A percentile compares a stretch with the other conserved stretches of the same genome.
These are phyloP conservation scores for Ustilago hordei DNA, from an alignment of 1,284 basidiomycete species.

Conservation along the genomic window DNA sequence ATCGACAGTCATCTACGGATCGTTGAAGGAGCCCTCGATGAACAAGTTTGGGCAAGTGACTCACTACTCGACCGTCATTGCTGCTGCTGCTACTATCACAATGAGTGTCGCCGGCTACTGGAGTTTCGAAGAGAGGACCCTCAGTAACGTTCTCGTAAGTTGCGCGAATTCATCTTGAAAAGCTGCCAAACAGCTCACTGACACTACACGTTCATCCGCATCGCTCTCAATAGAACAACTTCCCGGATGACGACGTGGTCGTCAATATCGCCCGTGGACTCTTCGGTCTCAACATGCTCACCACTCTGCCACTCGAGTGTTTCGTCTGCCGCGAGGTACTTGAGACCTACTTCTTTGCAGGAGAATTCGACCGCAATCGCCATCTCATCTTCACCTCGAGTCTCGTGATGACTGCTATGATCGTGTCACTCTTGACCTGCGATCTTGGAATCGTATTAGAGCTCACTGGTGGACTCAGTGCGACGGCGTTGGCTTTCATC, in stretches of 20 bases:
- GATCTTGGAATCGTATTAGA: slow-evolving; percentile 98
- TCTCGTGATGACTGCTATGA: slow-evolving; percentile 83
- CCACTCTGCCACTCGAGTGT: slow-evolving; percentile 89
- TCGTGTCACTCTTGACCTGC: slow-evolving; percentile 91
- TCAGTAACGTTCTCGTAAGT: slow-evolving; percentile 70
- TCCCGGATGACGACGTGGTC: slow-evolving; percentile 64
- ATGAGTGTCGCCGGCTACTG: slow-evolving; percentile 91
- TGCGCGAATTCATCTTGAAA: not conserved
- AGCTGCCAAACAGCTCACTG: not conserved
- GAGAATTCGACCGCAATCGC: slow-evolving; percentile 71
- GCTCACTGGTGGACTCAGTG: slow-evolving; percentile 93
- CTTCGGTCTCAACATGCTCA: slow-evolving; percentile 98
- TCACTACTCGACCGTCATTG: slow-evolving; percentile 73
- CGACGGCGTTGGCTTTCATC: slow-evolving; percentile 93
- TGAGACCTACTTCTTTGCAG: slow-evolving; percentile 63
- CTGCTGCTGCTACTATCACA: slow-evolving; percentile 60
- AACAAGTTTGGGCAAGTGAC: slow-evolving; percentile 94
- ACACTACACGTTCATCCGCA: not conserved
- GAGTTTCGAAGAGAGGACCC: slow-evolving; percentile 93
- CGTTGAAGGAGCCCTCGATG: slow-evolving; percentile 88
- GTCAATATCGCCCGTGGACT: slow-evolving; percentile 87
- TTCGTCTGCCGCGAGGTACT: slow-evolving; percentile 89
- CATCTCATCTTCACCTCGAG: slow-evolving; percentile 91
- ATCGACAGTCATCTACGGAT: slow-evolving; percentile 81
- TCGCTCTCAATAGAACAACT: slow-evolving; percentile 57